Percentiles rank a stretch among this genome's conserved stretches.
phyloP scores from a whole-genome alignment of 2,329 filamentous ascomycete species.

The Neurospora sp. region DNA sequence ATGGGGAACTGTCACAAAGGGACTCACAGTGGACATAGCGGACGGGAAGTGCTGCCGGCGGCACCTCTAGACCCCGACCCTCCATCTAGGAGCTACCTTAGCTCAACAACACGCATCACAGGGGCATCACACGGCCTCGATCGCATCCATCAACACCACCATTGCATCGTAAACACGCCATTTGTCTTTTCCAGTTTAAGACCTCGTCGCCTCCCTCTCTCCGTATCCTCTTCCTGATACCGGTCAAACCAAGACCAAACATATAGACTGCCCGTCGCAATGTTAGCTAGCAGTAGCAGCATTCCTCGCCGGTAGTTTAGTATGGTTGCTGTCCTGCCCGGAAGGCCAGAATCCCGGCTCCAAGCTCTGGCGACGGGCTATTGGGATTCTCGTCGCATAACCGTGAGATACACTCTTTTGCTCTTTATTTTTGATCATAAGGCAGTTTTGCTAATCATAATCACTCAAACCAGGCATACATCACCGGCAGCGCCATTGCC shows the following conservation, averaged over 20 bases:
- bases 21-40: neutral
- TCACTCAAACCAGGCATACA: conserved; percentile 55
- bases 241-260: neutral
- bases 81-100: neutral
- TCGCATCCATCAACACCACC: neutral
- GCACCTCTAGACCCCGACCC: neutral
- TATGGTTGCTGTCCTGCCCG: conserved; percentile 39
- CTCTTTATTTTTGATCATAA: neutral
- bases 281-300: neutral
- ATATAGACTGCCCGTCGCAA: neutral
- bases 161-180: neutral
- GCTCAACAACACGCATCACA: neutral
- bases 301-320: conserved; percentile 19
- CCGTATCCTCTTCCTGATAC: neutral
- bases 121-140: neutral
- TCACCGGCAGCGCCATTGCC: conserved; percentile 79
- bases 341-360: conserved; percentile 36
- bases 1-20: neutral
- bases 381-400: conserved; percentile 30
- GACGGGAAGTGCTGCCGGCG: neutral
- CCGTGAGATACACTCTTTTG: conserved; percentile 16
- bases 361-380: conserved; percentile 37
- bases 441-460: conserved; percentile 4
- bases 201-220: neutral
- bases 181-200: neutral